A percentile compares a stretch with the other conserved stretches of the same genome.
phyloP scores from a whole-genome alignment of 179 eudicot species.

The Beta lomatogona region DNA sequence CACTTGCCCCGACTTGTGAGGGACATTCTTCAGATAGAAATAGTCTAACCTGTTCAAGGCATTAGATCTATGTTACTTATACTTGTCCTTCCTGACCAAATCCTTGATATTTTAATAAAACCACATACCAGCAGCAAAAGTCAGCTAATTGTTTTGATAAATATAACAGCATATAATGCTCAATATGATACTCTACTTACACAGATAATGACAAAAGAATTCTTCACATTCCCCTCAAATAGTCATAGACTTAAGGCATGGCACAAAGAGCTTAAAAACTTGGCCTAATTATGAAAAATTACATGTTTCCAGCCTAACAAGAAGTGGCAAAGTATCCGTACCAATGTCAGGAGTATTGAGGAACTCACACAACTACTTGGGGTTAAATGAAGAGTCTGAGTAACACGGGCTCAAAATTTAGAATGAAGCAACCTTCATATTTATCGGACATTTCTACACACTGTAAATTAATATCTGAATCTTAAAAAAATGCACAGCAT shows the following conservation, averaged over 20 bases:
- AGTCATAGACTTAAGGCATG: background rate
- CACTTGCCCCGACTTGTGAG: conserved; percentile 55
- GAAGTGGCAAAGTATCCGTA: background rate
- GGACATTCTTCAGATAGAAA: conserved; percentile 74
- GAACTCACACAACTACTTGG: background rate
- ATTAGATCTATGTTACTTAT: conserved; percentile 12
- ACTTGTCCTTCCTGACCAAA: background rate
- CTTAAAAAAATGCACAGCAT: background rate
- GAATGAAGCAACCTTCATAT: background rate
- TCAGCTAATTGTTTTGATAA: too few species aligned
- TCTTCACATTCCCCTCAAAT: background rate
- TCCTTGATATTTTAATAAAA: background rate
- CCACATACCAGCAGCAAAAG: background rate
- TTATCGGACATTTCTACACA: background rate
- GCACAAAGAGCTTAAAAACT: background rate
- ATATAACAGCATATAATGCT: background rate
- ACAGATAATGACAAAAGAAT: background rate
- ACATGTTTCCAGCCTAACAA: too few species aligned
- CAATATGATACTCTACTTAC: too few species aligned
- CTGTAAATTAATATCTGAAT: too few species aligned
- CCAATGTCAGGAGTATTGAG: background rate
- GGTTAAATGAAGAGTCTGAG: background rate
- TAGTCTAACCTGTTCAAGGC: conserved; percentile 54
- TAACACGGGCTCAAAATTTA: background rate
- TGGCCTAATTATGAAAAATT: background rate